A percentile compares a stretch with the other conserved stretches of the same genome.
Conservation (phyloP, 2,329 filamentous ascomycete species). For the Incumbomyces lentus region DNA sequence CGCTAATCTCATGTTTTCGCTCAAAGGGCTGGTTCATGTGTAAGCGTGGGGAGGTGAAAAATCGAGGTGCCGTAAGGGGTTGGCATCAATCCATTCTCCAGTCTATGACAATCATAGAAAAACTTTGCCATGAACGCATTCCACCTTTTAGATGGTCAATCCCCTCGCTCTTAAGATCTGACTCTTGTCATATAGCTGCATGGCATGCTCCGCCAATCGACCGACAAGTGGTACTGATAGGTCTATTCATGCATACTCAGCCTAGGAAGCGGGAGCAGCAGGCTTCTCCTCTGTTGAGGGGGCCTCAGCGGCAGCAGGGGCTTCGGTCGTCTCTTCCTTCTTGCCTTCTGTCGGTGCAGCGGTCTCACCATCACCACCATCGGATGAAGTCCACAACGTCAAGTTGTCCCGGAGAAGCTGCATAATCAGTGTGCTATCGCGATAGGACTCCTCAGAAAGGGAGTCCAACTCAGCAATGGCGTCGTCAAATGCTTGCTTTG, state of each 20-base stretch:
- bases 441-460: slow-evolving; percentile 94
- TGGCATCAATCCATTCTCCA: slow-evolving; percentile 2
- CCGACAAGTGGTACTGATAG: not conserved
- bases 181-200: slow-evolving; percentile 8
- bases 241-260: not conserved
- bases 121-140: not conserved
- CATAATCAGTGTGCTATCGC: slow-evolving; percentile 98
- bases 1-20: not conserved
- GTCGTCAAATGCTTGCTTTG: slow-evolving; percentile 98
- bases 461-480: slow-evolving; percentile 98
- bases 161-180: slow-evolving; percentile 1
- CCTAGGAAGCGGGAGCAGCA: slow-evolving; percentile 19
- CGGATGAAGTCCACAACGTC: slow-evolving; percentile 93
- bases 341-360: slow-evolving; percentile 53
- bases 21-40: slow-evolving; percentile 12
- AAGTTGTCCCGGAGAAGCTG: slow-evolving; percentile 97
- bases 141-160: not conserved
- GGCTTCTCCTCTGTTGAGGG: slow-evolving; percentile 29
- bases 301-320: slow-evolving; percentile 32
- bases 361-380: slow-evolving; percentile 67
- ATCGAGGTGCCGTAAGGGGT: not conserved
- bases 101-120: slow-evolving; percentile 6
- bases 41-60: slow-evolving; percentile 12
- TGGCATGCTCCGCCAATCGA: slow-evolving; percentile 2
- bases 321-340: slow-evolving; percentile 40